Evolutionary conservation across 2,329 filamentous ascomycete genomes (phyloP).

Genomic region (Penicillium sp.): DNA sequence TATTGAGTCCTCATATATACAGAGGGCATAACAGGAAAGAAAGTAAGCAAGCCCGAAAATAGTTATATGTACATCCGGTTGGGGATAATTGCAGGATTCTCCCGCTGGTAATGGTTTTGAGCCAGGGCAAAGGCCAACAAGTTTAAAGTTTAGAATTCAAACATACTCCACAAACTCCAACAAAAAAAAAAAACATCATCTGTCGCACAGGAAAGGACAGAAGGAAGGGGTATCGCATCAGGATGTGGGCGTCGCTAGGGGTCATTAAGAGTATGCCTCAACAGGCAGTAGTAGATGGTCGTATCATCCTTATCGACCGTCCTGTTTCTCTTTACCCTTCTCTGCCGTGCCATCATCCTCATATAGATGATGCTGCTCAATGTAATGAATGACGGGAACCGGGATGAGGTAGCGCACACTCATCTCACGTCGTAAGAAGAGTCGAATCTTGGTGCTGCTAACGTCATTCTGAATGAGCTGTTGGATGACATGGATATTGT

Average conservation of each 20-base stretch:
- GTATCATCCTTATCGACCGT: slow-evolving; percentile 28
- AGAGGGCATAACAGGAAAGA: neutral
- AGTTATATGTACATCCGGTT: slow-evolving; percentile 16
- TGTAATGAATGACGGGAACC: slow-evolving; percentile 71
- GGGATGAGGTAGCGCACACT: slow-evolving; percentile 77
- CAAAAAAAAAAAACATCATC: slow-evolving; percentile 13
- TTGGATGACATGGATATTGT: slow-evolving; percentile 84
- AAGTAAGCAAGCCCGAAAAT: neutral
- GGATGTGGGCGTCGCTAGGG: slow-evolving; percentile 17
- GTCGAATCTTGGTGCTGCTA: slow-evolving; percentile 76
- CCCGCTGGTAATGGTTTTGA: neutral
- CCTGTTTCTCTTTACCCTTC: slow-evolving; percentile 37
- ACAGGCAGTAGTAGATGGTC: neutral
- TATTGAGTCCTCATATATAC: slow-evolving; percentile 16
- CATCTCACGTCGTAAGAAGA: slow-evolving; percentile 77
- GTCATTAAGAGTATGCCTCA: slow-evolving; percentile 7
- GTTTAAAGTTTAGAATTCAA: neutral
- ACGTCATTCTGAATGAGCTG: slow-evolving; percentile 87
- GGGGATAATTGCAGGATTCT: neutral
- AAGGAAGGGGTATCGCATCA: slow-evolving; percentile 26
- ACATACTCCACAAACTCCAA: slow-evolving; percentile 16
- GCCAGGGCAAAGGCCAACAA: neutral
- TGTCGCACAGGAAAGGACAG: slow-evolving; percentile 3
- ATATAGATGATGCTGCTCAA: slow-evolving; percentile 66
- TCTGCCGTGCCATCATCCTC: slow-evolving; percentile 50